Base-by-base conservation (phyloP, 257 asterid genomes). In the Capsicum baccatum region DNA sequence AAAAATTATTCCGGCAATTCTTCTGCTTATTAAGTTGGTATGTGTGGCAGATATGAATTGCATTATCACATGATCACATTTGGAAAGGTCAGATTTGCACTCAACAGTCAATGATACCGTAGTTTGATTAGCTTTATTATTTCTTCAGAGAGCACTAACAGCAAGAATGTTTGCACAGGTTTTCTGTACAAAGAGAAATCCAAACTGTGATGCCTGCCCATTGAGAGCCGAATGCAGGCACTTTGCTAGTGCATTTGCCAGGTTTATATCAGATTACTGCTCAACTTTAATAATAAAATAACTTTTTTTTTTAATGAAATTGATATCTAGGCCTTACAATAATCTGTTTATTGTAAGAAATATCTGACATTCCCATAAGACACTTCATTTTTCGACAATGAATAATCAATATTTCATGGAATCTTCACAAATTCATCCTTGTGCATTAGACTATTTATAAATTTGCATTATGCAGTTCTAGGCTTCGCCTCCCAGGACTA, bases 131-230 rank as follows among this genome's bases (percentile, higher is more conserved):
- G 12, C 54, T 44, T 19, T 69, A 17, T 35, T 35, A 6, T 69
- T 70, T 19, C 78, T 48, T 71, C 44, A 9, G 47, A 13, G 62
- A 69, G n/a, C 26, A 13, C 42, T 84, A 48, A 63, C 35, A 69
- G 16, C 39, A 17, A 56, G 8, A 82, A 62, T 5, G 6, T 21
- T 44, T 64, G 57, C 12, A 10, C 59, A 94, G 95, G 83, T 89
- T 9, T 89, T 94, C 19, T 94, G 97, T 81, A 90, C 92, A 3
- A 92, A 91, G 90, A 79, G 1, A 13, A 14, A 11, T 0, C 97
- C 97, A 1, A 94, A 92, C 39, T 93, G 94, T 67, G 85, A 85
- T 35, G 89, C 89, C 7, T 94, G 98, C 64, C 97, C 97, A 15
- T 63, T 90, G 92, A 91, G 69, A 81, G 88, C 52, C 7, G 85